phyloP scores from a whole-genome alignment of 2,329 filamentous ascomycete genomes.

The Exophiala calicioides region DNA sequence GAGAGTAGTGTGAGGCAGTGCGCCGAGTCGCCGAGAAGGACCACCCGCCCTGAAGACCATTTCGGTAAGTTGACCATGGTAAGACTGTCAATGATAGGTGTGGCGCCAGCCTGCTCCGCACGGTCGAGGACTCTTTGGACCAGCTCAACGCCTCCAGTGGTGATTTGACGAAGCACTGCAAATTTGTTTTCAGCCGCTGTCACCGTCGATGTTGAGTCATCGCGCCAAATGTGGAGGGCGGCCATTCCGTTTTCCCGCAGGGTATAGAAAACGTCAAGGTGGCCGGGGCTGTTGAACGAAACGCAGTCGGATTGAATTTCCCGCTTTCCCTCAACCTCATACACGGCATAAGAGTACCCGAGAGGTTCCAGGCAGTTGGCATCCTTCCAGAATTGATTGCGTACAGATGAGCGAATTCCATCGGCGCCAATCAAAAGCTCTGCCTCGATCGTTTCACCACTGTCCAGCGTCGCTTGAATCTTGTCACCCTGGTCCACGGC shows the following conservation, averaged over 20 bases:
- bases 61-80: slow-evolving; percentile 11
- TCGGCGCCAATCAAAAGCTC: slow-evolving; percentile 38
- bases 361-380: slow-evolving; percentile 5
- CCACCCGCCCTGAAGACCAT: slow-evolving; percentile 52
- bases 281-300: slow-evolving; percentile 9
- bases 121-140: slow-evolving; percentile 7
- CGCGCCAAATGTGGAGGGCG: slow-evolving; percentile 13
- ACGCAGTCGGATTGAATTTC: slow-evolving; percentile 5
- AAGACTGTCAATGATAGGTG: slow-evolving; percentile 11
- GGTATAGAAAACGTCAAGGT: slow-evolving; percentile 14
- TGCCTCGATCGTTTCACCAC: slow-evolving; percentile 9
- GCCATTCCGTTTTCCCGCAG: slow-evolving; percentile 8
- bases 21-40: slow-evolving; percentile 57
- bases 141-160: neutral
- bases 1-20: slow-evolving; percentile 50
- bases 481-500: slow-evolving; percentile 11
- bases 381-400: slow-evolving; percentile 5
- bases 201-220: slow-evolving; percentile 1
- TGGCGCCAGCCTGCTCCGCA: slow-evolving; percentile 1
- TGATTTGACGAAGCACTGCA: slow-evolving; percentile 9
- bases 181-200: slow-evolving; percentile 2
- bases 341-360: slow-evolving; percentile 16
- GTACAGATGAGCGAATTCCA: slow-evolving; percentile 32
- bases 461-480: slow-evolving; percentile 8
- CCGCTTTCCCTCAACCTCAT: neutral